phyloP scores from a whole-genome alignment of 2,329 filamentous ascomycete genomes.

The Colletotrichum euphorbiae region DNA sequence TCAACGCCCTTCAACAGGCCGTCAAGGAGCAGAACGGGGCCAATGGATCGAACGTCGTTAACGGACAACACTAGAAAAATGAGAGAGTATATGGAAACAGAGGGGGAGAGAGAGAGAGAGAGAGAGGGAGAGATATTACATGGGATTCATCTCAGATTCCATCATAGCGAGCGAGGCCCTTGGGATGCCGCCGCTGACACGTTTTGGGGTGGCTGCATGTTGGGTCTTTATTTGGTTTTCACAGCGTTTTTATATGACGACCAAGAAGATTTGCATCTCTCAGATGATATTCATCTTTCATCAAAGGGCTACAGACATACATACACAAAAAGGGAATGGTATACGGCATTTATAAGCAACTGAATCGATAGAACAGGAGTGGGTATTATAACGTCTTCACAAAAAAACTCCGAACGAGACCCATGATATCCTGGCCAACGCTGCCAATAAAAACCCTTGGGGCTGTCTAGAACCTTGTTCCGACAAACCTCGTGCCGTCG shows the following conservation, averaged over 20 bases:
- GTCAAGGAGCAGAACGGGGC: constrained; percentile 52
- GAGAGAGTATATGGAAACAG: too few species aligned
- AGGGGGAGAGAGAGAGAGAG: too few species aligned
- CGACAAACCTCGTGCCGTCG: not conserved
- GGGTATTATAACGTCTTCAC: constrained; percentile 30
- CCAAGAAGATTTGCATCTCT: not conserved
- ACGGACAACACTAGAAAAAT: constrained; percentile 41
- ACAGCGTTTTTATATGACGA: not conserved
- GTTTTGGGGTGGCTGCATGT: constrained; percentile 14
- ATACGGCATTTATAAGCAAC: constrained; percentile 31
- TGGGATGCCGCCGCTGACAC: constrained; percentile 1
- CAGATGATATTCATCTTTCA: not conserved
- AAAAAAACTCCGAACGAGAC: constrained; percentile 23
- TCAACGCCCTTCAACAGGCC: constrained; percentile 84
- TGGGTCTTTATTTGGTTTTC: not conserved
- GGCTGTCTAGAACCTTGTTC: not conserved
- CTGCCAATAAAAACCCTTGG: constrained; percentile 3
- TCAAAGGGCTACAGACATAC: not conserved
- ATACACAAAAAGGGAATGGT: not conserved
- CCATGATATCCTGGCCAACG: constrained; percentile 27
- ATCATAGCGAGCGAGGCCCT: constrained; percentile 19
- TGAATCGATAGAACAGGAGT: constrained; percentile 33
- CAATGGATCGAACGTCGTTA: constrained; percentile 45
- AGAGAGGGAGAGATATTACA: too few species aligned
- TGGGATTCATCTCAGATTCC: not conserved